phyloP scores from a whole-genome alignment of 768 basidiomycete genomes.

The Suillus spraguei region DNA sequence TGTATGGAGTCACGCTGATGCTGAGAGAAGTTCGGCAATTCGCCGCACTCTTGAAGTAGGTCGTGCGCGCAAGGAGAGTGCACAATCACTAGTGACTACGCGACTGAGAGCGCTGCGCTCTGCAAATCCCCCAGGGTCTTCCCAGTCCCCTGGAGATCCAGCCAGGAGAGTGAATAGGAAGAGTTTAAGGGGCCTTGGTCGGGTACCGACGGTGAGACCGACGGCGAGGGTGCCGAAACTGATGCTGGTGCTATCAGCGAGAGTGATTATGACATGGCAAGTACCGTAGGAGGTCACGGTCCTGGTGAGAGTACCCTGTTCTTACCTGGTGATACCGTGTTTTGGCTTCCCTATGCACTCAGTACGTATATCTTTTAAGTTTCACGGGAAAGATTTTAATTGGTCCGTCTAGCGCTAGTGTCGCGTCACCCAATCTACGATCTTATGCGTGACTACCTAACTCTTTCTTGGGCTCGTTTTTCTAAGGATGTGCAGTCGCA shows the following conservation, averaged over 20 bases:
- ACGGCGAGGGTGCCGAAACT: slow-evolving; percentile 69
- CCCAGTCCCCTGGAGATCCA: slow-evolving; percentile 51
- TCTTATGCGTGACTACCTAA: slow-evolving; percentile 92
- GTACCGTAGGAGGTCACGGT: slow-evolving; percentile 71
- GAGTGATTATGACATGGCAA: slow-evolving; percentile 84
- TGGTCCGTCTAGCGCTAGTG: slow-evolving; percentile 62
- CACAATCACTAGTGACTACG: slow-evolving; percentile 69
- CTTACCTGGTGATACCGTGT: slow-evolving; percentile 86
- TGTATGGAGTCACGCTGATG: slow-evolving; percentile 95
- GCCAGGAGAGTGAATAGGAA: slow-evolving; percentile 61
- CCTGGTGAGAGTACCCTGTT: slow-evolving; percentile 90
- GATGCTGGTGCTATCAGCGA: slow-evolving; percentile 79
- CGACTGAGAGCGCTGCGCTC: slow-evolving; percentile 68
- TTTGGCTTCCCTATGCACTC: slow-evolving; percentile 93
- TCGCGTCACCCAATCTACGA: slow-evolving; percentile 95
- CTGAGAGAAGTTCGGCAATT: slow-evolving; percentile 82
- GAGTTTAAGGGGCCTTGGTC: slow-evolving; percentile 74
- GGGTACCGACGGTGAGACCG: slow-evolving; percentile 66
- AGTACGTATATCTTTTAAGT: slow-evolving; percentile 51
- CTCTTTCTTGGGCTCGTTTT: slow-evolving; percentile 94
- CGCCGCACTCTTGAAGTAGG: slow-evolving; percentile 80
- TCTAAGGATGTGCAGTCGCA: slow-evolving; percentile 94
- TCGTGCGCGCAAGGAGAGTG: slow-evolving; percentile 77
- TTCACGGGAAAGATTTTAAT: slow-evolving; percentile 16
- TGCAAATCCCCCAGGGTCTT: slow-evolving; percentile 45